phyloP scores from a whole-genome alignment of 805 yeast species.

The Priceomyces melissophilus region DNA sequence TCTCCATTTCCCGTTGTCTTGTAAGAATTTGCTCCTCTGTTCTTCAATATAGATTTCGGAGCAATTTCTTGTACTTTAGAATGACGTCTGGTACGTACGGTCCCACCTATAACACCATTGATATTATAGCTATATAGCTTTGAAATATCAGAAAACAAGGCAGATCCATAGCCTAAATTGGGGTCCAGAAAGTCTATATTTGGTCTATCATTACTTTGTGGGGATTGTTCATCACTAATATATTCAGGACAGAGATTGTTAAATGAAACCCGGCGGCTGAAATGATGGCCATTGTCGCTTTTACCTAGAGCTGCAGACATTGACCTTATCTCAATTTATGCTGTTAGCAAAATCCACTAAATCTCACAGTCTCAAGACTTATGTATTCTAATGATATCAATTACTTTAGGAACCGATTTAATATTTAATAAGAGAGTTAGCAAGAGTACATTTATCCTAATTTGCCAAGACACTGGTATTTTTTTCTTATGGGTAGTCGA shows the following conservation, averaged over 20 bases:
- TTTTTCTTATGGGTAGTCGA: too few relatives aligned
- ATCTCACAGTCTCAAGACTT: too few relatives aligned
- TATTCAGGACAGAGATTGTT: constrained; percentile 36
- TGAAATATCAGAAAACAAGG: constrained; percentile 15
- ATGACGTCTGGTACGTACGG: constrained; percentile 7
- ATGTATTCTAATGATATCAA: too few relatives aligned
- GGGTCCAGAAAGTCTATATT: constrained; percentile 8
- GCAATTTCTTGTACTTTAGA: constrained; percentile 28
- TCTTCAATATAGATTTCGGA: constrained; percentile 38
- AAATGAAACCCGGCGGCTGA: constrained; percentile 42
- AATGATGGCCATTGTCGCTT: constrained; percentile 8
- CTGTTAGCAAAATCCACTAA: too few relatives aligned
- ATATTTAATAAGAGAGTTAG: too few relatives aligned
- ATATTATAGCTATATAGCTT: constrained; percentile 8
- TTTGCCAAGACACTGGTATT: too few relatives aligned
- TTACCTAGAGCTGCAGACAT: constrained; percentile 4
- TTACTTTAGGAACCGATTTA: too few relatives aligned
- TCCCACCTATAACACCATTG: background rate
- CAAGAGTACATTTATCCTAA: too few relatives aligned
- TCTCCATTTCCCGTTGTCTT: constrained; percentile 4
- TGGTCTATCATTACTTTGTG: background rate
- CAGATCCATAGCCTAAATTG: constrained; percentile 20
- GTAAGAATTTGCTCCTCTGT: constrained; percentile 27
- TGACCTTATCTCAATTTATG: background rate
- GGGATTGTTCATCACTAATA: constrained; percentile 13